Evolutionary conservation across 768 basidiomycete genomes (phyloP).

Genomic region (Clavaria fumosa): DNA sequence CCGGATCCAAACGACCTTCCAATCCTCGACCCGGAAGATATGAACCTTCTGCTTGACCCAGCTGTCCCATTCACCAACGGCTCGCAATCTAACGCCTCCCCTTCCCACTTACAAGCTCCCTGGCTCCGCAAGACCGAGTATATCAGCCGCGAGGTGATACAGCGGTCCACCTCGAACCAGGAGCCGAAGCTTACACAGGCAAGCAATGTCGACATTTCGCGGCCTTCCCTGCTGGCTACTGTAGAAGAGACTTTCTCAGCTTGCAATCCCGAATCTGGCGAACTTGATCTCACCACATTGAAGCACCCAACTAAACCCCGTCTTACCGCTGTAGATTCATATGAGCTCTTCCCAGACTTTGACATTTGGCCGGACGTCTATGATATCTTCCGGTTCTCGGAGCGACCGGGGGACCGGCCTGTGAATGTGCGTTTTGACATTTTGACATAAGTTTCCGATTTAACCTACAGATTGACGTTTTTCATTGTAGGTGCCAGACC

Average conservation of each 20-base stretch:
- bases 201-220: slow-evolving; percentile 53
- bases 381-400: slow-evolving; percentile 74
- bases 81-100: slow-evolving; percentile 23
- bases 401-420: slow-evolving; percentile 67
- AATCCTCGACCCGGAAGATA: slow-evolving; percentile 57
- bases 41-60: slow-evolving; percentile 58
- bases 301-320: slow-evolving; percentile 69
- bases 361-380: slow-evolving; percentile 85
- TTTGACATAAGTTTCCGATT: neutral
- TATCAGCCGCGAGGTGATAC: slow-evolving; percentile 43
- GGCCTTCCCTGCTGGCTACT: slow-evolving; percentile 55
- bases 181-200: slow-evolving; percentile 42
- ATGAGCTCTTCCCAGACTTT: slow-evolving; percentile 69
- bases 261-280: slow-evolving; percentile 38
- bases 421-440: slow-evolving; percentile 36
- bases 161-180: slow-evolving; percentile 23
- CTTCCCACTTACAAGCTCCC: slow-evolving; percentile 48
- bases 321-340: slow-evolving; percentile 65
- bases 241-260: slow-evolving; percentile 67
- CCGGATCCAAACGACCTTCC: slow-evolving; percentile 47
- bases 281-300: slow-evolving; percentile 42
- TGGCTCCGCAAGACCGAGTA: slow-evolving; percentile 94
- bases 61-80: slow-evolving; percentile 31
- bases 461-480: slow-evolving; percentile 2
- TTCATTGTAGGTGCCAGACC: slow-evolving; percentile 60